Evolutionary conservation across 2,329 filamentous ascomycete genomes (phyloP).

Genomic region (Alternaria panax): DNA sequence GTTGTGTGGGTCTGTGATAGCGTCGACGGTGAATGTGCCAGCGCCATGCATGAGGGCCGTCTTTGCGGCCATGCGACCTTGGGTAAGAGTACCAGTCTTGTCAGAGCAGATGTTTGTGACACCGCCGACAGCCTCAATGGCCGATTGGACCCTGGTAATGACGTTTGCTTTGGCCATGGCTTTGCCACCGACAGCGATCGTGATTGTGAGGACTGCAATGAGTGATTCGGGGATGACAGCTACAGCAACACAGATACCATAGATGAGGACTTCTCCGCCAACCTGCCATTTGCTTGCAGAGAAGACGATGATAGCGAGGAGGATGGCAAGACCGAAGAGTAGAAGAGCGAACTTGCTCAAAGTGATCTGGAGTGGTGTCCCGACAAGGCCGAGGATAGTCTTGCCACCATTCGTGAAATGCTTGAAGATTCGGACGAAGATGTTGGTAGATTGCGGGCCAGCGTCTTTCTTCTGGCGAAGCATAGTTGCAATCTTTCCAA

Average conservation of each 20-base stretch:
- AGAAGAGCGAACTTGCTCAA: conserved; percentile 78
- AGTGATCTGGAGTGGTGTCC: conserved; percentile 84
- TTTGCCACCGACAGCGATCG: conserved; percentile 60
- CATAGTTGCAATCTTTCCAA: conserved; percentile 76
- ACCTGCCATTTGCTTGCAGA: conserved; percentile 63
- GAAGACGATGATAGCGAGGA: conserved; percentile 74
- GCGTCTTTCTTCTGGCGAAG: conserved; percentile 68
- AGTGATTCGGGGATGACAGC: conserved; percentile 61
- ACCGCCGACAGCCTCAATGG: conserved; percentile 52
- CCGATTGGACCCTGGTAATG: conserved; percentile 50
- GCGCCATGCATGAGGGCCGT: conserved; percentile 49
- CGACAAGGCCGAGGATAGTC: conserved; percentile 70
- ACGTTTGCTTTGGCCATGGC: conserved; percentile 53
- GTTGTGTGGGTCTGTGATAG: conserved; percentile 46
- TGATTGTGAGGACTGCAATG: conserved; percentile 72
- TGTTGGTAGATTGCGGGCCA: conserved; percentile 58
- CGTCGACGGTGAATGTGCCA: conserved; percentile 44
- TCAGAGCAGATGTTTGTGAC: conserved; percentile 54
- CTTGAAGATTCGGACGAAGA: conserved; percentile 30
- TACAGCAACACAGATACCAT: conserved; percentile 57
- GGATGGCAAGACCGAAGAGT: conserved; percentile 64
- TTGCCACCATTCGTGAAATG: conserved; percentile 51
- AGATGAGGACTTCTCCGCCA: conserved; percentile 56
- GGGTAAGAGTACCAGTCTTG: conserved; percentile 52
- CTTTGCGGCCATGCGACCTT: conserved; percentile 52